Evolutionary conservation across 192 early-diverging fungal genomes (phyloP).

Genomic region (Rhizophagus prolifer): DNA sequence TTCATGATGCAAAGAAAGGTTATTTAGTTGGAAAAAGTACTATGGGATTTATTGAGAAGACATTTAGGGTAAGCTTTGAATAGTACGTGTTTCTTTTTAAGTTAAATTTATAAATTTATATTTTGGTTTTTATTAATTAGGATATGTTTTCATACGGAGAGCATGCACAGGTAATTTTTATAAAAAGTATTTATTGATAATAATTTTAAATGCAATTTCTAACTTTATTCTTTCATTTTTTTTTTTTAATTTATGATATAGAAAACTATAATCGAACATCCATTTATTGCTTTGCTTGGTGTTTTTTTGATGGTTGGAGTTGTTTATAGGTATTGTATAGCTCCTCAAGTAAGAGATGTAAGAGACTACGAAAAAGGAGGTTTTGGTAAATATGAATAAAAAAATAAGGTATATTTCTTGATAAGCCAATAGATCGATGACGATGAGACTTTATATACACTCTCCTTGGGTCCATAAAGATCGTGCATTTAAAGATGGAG

Average conservation of each 20-base stretch:
- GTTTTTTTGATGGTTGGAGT: background rate
- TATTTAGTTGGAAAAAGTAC: conserved; percentile 21
- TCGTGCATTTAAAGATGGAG: too few species aligned
- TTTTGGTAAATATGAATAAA: conserved; percentile 8
- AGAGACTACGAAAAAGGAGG: background rate
- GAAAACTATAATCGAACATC: background rate
- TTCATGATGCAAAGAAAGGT: conserved; percentile 17
- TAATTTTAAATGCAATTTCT: background rate
- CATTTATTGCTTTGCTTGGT: background rate
- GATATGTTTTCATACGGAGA: background rate
- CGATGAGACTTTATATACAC: too few species aligned
- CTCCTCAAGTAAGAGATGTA: background rate
- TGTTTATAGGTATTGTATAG: conserved; percentile 7
- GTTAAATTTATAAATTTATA: background rate
- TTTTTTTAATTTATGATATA: background rate
- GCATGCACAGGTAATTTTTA: background rate
- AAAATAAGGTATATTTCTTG: background rate
- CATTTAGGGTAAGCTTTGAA: background rate
- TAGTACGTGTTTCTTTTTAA: background rate
- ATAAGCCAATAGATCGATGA: too few species aligned
- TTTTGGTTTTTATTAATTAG: background rate
- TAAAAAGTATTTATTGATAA: background rate
- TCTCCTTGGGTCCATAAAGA: too few species aligned
- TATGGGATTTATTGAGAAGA: conserved; percentile 20
- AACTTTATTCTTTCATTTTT: background rate